Conservation (phyloP, 805 yeast genomes). For the Ogataea nitratoaversa region DNA sequence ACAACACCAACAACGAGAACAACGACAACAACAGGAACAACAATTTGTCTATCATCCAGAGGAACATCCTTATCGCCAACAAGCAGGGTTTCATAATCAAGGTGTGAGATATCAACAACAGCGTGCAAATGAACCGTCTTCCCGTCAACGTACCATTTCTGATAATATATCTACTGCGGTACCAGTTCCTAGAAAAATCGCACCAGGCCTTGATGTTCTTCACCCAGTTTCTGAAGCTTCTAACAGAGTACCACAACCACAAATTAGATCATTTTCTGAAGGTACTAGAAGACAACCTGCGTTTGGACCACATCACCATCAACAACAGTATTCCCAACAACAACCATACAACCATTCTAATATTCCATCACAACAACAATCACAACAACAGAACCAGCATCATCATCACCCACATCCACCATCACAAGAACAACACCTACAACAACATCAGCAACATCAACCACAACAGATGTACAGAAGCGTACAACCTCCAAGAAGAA, state of each 20-base stretch:
- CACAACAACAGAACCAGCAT: neutral
- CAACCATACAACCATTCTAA: too few species aligned
- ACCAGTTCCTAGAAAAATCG: neutral
- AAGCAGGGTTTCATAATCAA: neutral
- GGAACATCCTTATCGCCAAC: constrained; percentile 1
- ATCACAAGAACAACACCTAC: neutral
- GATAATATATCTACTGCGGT: too few species aligned
- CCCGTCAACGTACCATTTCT: too few species aligned
- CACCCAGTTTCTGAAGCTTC: neutral
- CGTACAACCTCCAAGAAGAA: constrained; percentile 5
- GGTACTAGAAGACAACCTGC: neutral
- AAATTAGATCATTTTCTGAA: constrained; percentile 5
- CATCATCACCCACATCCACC: neutral
- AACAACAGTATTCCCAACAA: neutral
- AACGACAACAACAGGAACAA: too few species aligned
- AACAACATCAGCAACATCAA: constrained; percentile 1
- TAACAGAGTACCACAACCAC: neutral
- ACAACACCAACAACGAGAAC: too few species aligned
- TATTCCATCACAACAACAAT: neutral
- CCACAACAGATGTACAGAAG: neutral
- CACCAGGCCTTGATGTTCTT: neutral
- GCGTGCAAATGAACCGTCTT: too few species aligned
- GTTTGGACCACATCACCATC: neutral
- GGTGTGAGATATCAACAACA: too few species aligned
- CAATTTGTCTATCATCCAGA: too few species aligned